These are phyloP conservation scores for Phytophthora megakarya DNA, from an alignment of 352 stramenopile genomes.

Conservation along the genomic window DNA sequence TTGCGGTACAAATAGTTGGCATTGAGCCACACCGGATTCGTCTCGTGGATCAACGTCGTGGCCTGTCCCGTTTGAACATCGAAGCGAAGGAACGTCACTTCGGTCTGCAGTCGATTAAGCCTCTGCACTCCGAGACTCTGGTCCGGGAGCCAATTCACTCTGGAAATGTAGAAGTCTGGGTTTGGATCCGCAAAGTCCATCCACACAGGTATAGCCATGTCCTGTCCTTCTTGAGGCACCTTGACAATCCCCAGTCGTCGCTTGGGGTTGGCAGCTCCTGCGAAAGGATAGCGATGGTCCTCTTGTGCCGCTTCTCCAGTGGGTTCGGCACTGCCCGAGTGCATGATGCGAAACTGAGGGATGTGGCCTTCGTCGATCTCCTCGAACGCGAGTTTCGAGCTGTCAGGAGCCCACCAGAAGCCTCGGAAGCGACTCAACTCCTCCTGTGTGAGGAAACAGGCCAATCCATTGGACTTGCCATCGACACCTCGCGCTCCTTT, in stretches of 20 bases:
- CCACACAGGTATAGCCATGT: constrained; percentile 63
- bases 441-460: constrained; percentile 98
- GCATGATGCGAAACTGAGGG: constrained; percentile 95
- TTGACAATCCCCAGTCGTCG: constrained; percentile 81
- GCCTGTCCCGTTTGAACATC: constrained; percentile 69
- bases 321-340: constrained; percentile 82
- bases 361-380: constrained; percentile 94
- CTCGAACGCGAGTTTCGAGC: constrained; percentile 85
- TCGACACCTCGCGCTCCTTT: constrained; percentile 66
- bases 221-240: constrained; percentile 28
- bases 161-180: constrained; percentile 90
- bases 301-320: constrained; percentile 68
- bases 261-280: constrained; percentile 91
- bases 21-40: constrained; percentile 94
- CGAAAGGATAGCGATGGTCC: constrained; percentile 93
- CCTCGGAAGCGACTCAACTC: constrained; percentile 96
- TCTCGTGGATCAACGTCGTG: constrained; percentile 89
- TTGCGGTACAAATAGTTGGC: constrained; percentile 93
- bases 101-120: constrained; percentile 82
- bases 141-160: constrained; percentile 95
- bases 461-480: constrained; percentile 92
- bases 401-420: constrained; percentile 96
- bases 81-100: constrained; percentile 78
- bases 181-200: constrained; percentile 67
- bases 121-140: constrained; percentile 91